Evolutionary conservation across 2,329 filamentous ascomycete species (phyloP), one percentile per base, ranked within the genome.

Genomic region (Nannizziopsis barbatae): DNA sequence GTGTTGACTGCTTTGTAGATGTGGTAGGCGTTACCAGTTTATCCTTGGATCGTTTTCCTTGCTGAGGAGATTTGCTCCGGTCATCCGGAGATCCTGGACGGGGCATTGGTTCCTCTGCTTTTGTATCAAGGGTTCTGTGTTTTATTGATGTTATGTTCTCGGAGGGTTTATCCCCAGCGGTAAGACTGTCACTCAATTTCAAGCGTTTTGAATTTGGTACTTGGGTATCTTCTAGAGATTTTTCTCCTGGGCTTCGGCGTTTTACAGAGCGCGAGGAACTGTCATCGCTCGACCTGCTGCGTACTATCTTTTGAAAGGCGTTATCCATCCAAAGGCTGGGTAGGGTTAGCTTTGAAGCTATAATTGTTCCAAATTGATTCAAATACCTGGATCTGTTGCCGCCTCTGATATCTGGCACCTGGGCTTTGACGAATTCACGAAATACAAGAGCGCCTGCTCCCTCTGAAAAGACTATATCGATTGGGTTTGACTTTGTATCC

Each of bases 261-360:
- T 58, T 56, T n/a, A 54, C 20, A 9, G 22, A 27, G 22, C 47
- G n/a, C 18, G 50, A 53, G 18, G 42, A n/a, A 17, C 50, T 48
- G 9, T 40, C 39, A 31, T 55, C 40, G n/a, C 11, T 47, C 30
- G 10, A 31, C 32, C 39, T 20, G 11, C 20, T 17, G 20, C 22
- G 8, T 17, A 30, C 18, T 33, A 22, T 11, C 10, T 4, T 10
- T 15, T n/a, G 17, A 30, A 50, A 50, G 1, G 35, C 35, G n/a
- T 35, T 57, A 32, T 66, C 56, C 60, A 69, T 62, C 57, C 59
- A 63, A 12, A 54, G 48, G 32, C 65, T 68, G 33, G 44, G 17
- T 31, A 14, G 18, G 32, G 43, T 52, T 50, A 52, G 43, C 17
- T 17, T 31, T 15, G 2, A 27, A 27, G 12, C 27, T 30, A 15